Percentiles rank a stretch among this genome's conserved stretches.
Evolutionary conservation across 305 asterid genomes (phyloP).

Genomic region (Fraxinus sp.): DNA sequence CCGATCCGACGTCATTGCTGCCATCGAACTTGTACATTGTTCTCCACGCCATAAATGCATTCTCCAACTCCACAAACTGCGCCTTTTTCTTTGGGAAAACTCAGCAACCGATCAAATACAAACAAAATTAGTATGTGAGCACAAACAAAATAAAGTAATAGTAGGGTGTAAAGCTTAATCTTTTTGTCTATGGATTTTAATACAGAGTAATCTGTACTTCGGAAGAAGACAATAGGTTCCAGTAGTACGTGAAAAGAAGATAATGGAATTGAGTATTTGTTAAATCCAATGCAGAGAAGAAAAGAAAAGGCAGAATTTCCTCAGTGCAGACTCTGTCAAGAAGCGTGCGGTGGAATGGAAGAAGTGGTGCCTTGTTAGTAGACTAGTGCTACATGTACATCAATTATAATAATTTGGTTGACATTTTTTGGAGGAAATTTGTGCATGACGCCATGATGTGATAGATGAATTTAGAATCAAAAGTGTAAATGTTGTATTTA

Average conservation of each 20-base stretch:
- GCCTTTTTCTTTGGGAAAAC: background rate
- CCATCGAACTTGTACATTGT: conserved; percentile 46
- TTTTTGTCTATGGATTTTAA: no score
- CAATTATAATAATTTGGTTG: no score
- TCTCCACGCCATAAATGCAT: conserved; percentile 26
- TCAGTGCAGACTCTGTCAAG: no score
- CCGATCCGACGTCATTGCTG: conserved; percentile 49
- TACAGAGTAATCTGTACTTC: background rate
- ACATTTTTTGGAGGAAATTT: no score
- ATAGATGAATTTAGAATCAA: no score
- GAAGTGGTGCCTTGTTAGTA: no score
- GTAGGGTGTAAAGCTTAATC: background rate
- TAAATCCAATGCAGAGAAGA: background rate
- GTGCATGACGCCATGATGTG: no score
- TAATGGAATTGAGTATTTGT: background rate
- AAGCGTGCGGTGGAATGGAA: no score
- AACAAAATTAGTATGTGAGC: no score
- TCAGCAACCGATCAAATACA: background rate
- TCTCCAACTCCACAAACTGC: background rate
- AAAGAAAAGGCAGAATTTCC: no score
- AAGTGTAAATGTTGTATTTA: no score
- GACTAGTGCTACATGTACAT: no score
- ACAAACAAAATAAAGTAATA: background rate
- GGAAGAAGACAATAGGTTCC: background rate
- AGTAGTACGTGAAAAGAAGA: background rate